Evolutionary conservation across 495 filamentous ascomycete genomes (phyloP).

Genomic region (Xylaria nigripes): DNA sequence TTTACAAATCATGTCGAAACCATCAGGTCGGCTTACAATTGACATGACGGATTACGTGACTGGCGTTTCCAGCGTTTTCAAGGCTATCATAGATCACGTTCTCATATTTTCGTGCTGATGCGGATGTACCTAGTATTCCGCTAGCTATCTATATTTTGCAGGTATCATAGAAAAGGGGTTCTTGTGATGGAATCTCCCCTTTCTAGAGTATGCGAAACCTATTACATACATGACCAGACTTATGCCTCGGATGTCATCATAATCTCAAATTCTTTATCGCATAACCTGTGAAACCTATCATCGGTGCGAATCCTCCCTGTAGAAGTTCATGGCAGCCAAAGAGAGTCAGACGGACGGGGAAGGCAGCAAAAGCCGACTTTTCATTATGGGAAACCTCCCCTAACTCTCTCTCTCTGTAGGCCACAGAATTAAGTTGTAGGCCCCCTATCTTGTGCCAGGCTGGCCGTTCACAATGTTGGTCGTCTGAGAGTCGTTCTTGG

Average conservation of each 20-base stretch:
- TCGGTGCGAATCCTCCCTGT: not conserved
- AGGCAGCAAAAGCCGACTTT: not conserved
- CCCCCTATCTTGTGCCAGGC: slow-evolving; percentile 16
- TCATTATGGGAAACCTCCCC: too few species aligned
- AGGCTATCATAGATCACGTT: too few species aligned
- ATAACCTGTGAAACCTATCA: too few species aligned
- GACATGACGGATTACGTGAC: too few species aligned
- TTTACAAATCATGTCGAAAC: too few species aligned
- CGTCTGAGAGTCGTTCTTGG: slow-evolving; percentile 33
- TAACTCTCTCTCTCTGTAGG: too few species aligned
- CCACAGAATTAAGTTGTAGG: not conserved
- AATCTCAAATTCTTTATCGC: not conserved
- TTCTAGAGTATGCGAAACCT: too few species aligned
- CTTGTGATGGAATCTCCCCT: too few species aligned
- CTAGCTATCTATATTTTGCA: not conserved
- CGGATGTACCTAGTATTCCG: not conserved
- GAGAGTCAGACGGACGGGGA: not conserved
- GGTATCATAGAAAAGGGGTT: slow-evolving; percentile 9
- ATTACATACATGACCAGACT: too few species aligned
- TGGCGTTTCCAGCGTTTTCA: too few species aligned
- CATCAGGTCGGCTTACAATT: too few species aligned
- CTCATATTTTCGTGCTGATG: too few species aligned
- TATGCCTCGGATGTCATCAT: not conserved
- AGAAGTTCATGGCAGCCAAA: not conserved
- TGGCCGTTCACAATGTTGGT: slow-evolving; percentile 23